A percentile compares a stretch with the other conserved stretches of the same genome.
phyloP scores from a whole-genome alignment of 2,329 filamentous ascomycete genomes.

The Ascomycota sp. region DNA sequence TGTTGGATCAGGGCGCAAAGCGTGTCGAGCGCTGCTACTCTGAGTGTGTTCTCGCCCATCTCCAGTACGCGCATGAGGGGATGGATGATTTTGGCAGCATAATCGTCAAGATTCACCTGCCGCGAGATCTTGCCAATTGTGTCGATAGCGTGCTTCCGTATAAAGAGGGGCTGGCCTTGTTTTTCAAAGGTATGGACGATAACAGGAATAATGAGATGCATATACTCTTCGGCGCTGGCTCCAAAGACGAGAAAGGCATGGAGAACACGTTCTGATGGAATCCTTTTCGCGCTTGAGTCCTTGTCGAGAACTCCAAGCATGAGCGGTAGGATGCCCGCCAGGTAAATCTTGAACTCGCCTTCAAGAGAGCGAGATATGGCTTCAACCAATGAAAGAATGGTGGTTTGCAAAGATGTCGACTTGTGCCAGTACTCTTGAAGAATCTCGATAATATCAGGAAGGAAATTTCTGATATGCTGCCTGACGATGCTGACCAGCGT shows the following conservation, averaged over 20 bases:
- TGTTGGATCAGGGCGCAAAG: conserved; percentile 91
- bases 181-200: conserved; percentile 92
- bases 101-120: conserved; percentile 94
- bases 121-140: conserved; percentile 85
- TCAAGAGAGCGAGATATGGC: conserved; percentile 85
- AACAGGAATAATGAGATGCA: conserved; percentile 94
- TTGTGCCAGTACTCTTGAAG: conserved; percentile 81
- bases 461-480: conserved; percentile 83
- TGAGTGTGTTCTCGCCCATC: conserved; percentile 49
- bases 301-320: conserved; percentile 91
- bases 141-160: conserved; percentile 80
- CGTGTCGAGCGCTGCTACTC: conserved; percentile 74
- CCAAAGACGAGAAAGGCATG: conserved; percentile 95
- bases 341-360: conserved; percentile 92
- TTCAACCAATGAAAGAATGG: conserved; percentile 81
- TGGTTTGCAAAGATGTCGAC: conserved; percentile 63
- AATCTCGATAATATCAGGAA: conserved; percentile 69
- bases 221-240: conserved; percentile 90
- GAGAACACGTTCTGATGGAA: conserved; percentile 72
- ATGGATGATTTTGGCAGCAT: conserved; percentile 89
- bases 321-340: conserved; percentile 70
- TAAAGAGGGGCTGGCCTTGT: conserved; percentile 54
- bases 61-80: conserved; percentile 69
- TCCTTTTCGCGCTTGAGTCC: conserved; percentile 54
- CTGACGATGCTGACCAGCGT: conserved; percentile 86